phyloP scores from a whole-genome alignment of 805 yeast species.

The Tetrapisispora fleetii region DNA sequence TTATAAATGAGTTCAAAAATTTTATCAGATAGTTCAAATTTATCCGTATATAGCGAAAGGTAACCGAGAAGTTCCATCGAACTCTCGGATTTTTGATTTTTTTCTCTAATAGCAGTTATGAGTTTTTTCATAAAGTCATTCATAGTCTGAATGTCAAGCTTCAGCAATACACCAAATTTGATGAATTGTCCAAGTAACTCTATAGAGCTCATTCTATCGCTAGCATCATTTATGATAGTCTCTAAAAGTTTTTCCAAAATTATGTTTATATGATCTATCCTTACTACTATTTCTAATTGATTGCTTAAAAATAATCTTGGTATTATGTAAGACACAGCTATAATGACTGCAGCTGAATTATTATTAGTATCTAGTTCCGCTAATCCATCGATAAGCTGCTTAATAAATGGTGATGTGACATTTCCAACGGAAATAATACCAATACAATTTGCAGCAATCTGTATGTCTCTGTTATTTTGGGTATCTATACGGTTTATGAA shows the following conservation, averaged over 20 bases:
- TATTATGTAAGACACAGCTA: slow-evolving; percentile 14
- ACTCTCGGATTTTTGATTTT: slow-evolving; percentile 48
- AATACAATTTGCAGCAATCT: slow-evolving; percentile 35
- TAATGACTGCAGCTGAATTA: background rate
- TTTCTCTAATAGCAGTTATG: slow-evolving; percentile 26
- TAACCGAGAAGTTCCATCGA: slow-evolving; percentile 49
- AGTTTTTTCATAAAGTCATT: slow-evolving; percentile 19
- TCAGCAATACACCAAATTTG: slow-evolving; percentile 31
- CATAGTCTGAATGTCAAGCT: slow-evolving; percentile 11
- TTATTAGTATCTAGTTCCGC: background rate
- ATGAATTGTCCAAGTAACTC: slow-evolving; percentile 28
- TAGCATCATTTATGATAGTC: background rate
- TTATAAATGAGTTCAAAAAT: slow-evolving; percentile 42
- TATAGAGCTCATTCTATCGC: background rate
- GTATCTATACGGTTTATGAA: slow-evolving; percentile 12
- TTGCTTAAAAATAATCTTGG: slow-evolving; percentile 12
- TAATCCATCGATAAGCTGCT: slow-evolving; percentile 2
- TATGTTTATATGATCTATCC: background rate
- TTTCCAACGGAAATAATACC: slow-evolving; percentile 34
- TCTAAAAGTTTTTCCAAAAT: background rate
- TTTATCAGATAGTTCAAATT: slow-evolving; percentile 23
- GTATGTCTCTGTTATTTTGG: slow-evolving; percentile 17
- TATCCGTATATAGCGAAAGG: slow-evolving; percentile 35
- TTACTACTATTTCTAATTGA: background rate
- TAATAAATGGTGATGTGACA: slow-evolving; percentile 5